These are phyloP conservation scores for Middelhovenomyces tepae DNA, from an alignment of 805 yeast species.

Conservation along the genomic window DNA sequence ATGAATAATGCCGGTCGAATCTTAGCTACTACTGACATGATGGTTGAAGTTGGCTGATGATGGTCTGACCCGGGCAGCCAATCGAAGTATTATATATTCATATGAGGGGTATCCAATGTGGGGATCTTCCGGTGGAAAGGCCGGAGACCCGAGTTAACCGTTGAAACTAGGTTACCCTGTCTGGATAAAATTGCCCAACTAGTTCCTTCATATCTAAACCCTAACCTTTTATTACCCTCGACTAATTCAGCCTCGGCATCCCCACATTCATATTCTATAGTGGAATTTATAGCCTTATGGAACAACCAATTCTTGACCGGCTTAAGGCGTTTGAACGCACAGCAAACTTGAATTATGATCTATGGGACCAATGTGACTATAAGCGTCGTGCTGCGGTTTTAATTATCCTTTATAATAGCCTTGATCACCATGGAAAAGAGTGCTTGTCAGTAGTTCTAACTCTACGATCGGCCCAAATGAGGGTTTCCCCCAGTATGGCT, in stretches of 20 bases:
- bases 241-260: too few species aligned
- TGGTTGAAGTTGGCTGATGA: not conserved
- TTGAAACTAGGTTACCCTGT: too few species aligned
- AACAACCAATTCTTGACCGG: constrained; percentile 4
- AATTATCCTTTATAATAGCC: constrained; percentile 54
- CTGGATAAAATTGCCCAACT: too few species aligned
- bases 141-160: too few species aligned
- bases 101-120: constrained; percentile 5
- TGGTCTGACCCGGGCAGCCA: not conserved
- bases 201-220: too few species aligned
- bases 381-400: constrained; percentile 62
- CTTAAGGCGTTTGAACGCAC: too few species aligned
- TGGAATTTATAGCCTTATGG: constrained; percentile 6
- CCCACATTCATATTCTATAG: too few species aligned
- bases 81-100: constrained; percentile 7
- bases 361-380: constrained; percentile 46
- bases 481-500: constrained; percentile 71
- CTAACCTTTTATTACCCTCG: too few species aligned
- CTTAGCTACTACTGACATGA: constrained; percentile 2
- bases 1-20: constrained; percentile 14
- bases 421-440: too few species aligned
- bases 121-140: constrained; percentile 6
- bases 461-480: constrained; percentile 55
- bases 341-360: too few species aligned
- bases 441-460: constrained; percentile 68